Evolutionary conservation across 192 early-diverging fungal species (phyloP), one percentile per base, ranked within the genome.

Genomic region (Polychytrium aggregatum): DNA sequence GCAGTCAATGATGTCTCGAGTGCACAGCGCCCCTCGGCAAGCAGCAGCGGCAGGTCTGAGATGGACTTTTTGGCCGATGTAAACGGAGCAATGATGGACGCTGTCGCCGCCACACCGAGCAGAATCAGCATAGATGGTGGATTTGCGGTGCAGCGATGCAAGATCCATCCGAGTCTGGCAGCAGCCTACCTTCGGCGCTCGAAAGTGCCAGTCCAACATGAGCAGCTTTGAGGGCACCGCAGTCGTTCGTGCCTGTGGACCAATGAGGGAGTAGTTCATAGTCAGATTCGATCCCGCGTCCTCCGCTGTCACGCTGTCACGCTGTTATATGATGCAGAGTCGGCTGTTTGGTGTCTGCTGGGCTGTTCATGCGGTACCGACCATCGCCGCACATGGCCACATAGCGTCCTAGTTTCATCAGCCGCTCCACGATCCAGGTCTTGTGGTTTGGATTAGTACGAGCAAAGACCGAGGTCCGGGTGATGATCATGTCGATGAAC

Each of bases 321-420:
- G 31, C 31, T 8, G 6, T 8, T 11, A 33, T 33, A 33, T 11
- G 11, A 33, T 4, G 31, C 4, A 33, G 11, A n/a, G n/a, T n/a
- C n/a, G n/a, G n/a, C n/a, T n/a, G n/a, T n/a, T n/a, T n/a, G n/a
- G n/a, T n/a, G n/a, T n/a, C n/a, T n/a, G n/a, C n/a, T n/a, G n/a
- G n/a, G n/a, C n/a, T n/a, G n/a, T n/a, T n/a, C 6, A 11, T 33
- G 31, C 6, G 4, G 31, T 4, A 33, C 45, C 78, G 71, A 52
- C 84, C 88, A 49, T 90, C 86, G 46, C 88, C 88, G 57, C 86
- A 88, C 88, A 90, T 90, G 30, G 73, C 86, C 7, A 82, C 83
- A 48, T 82, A 78, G n/a, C 41, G 46, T 1, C 72, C 80, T 4
- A 78, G 71, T 60, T 82, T 75, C 70, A 86, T 86, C 44, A 85